These are phyloP conservation scores for Colletotrichum gigasporum DNA, from an alignment of 2,329 filamentous ascomycete species.

Conservation along the genomic window DNA sequence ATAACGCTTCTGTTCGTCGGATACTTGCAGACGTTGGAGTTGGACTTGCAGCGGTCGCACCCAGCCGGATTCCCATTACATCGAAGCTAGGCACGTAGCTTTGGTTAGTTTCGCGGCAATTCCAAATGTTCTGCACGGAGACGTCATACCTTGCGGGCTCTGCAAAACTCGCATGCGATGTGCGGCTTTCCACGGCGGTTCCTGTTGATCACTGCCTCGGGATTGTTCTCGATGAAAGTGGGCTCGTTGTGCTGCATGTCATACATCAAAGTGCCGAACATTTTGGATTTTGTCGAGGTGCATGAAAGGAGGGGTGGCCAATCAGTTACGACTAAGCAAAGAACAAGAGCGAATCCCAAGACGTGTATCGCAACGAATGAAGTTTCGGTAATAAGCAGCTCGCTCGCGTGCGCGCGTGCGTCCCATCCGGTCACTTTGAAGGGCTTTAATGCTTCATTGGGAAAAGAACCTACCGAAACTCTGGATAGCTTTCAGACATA, in stretches of 20 bases:
- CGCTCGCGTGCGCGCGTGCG: too few species aligned
- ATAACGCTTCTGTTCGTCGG: not conserved
- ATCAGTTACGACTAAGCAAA: not conserved
- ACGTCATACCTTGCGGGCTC: constrained; percentile 3
- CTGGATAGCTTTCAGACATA: not conserved
- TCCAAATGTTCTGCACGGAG: not conserved
- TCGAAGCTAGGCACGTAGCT: not conserved
- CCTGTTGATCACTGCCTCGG: constrained; percentile 2
- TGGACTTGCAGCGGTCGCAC: constrained; percentile 10
- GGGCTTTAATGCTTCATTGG: not conserved
- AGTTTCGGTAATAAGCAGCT: too few species aligned
- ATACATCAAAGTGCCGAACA: constrained; percentile 25
- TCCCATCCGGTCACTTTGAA: too few species aligned
- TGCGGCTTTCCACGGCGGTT: constrained; percentile 8
- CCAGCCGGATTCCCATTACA: constrained; percentile 9
- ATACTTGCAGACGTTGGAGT: constrained; percentile 5
- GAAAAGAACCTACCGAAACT: not conserved
- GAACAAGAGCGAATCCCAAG: too few species aligned
- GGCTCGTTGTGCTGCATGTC: constrained; percentile 12
- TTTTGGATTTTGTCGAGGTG: not conserved
- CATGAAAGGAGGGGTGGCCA: not conserved
- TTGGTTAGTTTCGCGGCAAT: too few species aligned
- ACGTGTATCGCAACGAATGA: not conserved
- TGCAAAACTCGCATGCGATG: constrained; percentile 11
- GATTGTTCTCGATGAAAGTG: constrained; percentile 7